Conservation (phyloP, 768 basidiomycete genomes). For the Dacryopinax spathularia region DNA sequence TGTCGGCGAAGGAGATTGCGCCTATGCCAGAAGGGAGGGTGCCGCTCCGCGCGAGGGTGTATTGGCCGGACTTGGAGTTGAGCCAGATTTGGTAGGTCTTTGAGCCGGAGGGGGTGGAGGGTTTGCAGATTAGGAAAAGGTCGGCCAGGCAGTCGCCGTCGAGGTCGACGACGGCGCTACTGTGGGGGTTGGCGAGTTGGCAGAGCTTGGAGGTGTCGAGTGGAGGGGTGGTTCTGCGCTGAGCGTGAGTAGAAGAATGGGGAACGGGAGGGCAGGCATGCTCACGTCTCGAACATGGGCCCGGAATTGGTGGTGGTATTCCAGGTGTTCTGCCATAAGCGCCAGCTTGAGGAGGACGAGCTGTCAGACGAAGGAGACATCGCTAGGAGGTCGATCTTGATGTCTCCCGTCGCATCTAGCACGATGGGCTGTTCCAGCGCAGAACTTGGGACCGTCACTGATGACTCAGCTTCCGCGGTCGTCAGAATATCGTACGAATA, state of each 20-base stretch:
- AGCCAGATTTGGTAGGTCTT: conserved; percentile 81
- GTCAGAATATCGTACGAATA: background rate
- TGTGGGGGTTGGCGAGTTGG: conserved; percentile 73
- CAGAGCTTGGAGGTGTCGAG: conserved; percentile 42
- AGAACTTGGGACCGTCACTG: conserved; percentile 40
- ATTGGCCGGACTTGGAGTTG: conserved; percentile 67
- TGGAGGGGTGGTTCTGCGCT: conserved; percentile 43
- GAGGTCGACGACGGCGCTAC: conserved; percentile 85
- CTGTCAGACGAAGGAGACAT: conserved; percentile 31
- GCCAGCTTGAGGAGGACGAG: conserved; percentile 29
- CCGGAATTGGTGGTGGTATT: conserved; percentile 40
- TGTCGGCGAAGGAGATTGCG: conserved; percentile 74
- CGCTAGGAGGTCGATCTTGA: conserved; percentile 80
- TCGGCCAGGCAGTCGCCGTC: conserved; percentile 97
- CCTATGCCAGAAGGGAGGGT: conserved; percentile 62
- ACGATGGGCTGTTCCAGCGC: conserved; percentile 66
- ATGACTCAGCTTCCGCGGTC: conserved; percentile 16
- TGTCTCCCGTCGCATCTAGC: conserved; percentile 73
- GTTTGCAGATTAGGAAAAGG: conserved; percentile 75
- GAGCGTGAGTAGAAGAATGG: background rate
- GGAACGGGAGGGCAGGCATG: conserved; percentile 8
- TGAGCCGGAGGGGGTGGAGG: conserved; percentile 34
- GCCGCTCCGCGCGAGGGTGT: conserved; percentile 51
- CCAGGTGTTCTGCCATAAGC: conserved; percentile 74
- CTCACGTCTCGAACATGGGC: conserved; percentile 55